Base-by-base conservation (phyloP, 1,284 basidiomycete genomes). In the Malassezia psittaci region DNA sequence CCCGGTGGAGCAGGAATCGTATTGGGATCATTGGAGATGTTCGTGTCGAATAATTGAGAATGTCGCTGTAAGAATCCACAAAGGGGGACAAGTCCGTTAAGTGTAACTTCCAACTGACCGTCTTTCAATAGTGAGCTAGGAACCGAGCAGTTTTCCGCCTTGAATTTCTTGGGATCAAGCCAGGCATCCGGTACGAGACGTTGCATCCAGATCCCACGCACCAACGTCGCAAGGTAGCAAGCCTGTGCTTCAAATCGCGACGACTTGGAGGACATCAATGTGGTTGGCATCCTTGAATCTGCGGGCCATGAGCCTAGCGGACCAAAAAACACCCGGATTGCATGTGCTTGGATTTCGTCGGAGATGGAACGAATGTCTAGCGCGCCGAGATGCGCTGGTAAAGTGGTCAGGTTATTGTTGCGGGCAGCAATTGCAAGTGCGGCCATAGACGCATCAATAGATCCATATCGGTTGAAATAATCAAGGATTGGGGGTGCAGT, bases 191-290 rank as follows among this genome's bases (percentile, higher is more conserved):
- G 61, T 37, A 62, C 62, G 43, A 72, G 57, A 66, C 84, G 87
- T 51, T 81, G 79, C 66, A 84, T 85, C 91, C 93, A 96, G 59
- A 96, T 80, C 1, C 88, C 86, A 38, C 89, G 79, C 15, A 96
- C 77, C 24, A 93, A 79, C 50, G 93, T 81, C 3, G 88, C 83
- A 66, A 96, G 83, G 73, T 90, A 91, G 34, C 93, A 77, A 0
- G 86, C 86, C 38, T 96, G 79, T 1, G 89, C 93, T 76, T 96
- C 89, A 64, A 90, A 83, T 48, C 90, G 82, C 37, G 69, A 65
- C 12, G 64, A 66, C 44, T 62, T 56, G 34, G 62, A 60, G 7
- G 63, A 57, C 9, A 57, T 50, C 2, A 63, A 57, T 16, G 60
- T 55, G 5, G 57, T 60, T 0, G 66, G 61, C 42, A 68, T 62